Base-by-base conservation (phyloP, 306 rosid species). In the Pyrus betulifolia region DNA sequence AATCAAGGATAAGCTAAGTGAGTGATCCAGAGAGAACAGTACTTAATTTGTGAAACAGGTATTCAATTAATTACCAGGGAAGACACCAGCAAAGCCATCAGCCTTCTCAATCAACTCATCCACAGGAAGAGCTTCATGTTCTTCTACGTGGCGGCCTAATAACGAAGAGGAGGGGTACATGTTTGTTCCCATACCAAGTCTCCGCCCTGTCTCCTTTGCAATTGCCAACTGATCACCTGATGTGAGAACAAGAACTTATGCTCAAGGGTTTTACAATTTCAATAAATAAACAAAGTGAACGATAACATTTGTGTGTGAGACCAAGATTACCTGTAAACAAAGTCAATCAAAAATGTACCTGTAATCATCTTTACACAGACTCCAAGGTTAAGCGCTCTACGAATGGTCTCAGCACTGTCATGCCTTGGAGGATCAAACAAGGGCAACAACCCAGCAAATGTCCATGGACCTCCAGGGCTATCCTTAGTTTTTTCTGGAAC, bases 181-280 rank as follows among this genome's bases (percentile, higher is more conserved):
- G 78, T 92, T 92, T 80, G 97, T 92, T 59, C 97, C 97, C 97
- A 92, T 92, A 52, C 97, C 97, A 77, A 92, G 97, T 80, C 97
- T 80, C 76, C 93, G 76, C 15, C 97, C 97, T 3, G 97, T 92
- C 84, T 92, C 97, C 83, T 92, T 90, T 45, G 96, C 97, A 79
- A 92, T 92, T 33, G 97, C 92, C 86, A 92, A 76, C 78, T 92
- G 97, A 69, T 90, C 96, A 66, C 97, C 97, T 90, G 74, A 60
- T 79, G 76, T 83, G 74, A 64, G 58, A 49, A 77, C 71, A 79
- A 31, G 22, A 71, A 69, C 65, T 77, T 28, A 46, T 70, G 22
- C 61, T 61, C 33, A 74, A 62, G 42, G 61, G 45, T 69, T 81
- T 79, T 70, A 40, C 38, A 54, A 65, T 72, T 21, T 30, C 38